Evolutionary conservation across 176 grass and related monocot species (phyloP).

Genomic region (Juncus effusus): DNA sequence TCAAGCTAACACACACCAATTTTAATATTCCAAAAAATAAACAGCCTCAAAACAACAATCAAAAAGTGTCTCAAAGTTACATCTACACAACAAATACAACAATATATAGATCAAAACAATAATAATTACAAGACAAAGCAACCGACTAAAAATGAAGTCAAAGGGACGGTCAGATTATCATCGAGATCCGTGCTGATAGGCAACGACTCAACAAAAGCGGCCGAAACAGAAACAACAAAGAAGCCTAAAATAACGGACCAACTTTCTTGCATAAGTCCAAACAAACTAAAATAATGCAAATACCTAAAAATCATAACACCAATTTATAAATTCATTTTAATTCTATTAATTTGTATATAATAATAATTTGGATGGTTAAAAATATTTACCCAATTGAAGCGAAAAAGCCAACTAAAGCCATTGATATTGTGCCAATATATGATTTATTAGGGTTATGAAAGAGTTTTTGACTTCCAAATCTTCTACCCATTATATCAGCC

Average conservation of each 20-base stretch:
- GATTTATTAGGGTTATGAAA: conserved; percentile 75
- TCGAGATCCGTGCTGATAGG: conserved; percentile 71
- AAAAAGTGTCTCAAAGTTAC: no score
- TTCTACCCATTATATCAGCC: conserved; percentile 80
- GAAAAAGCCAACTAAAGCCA: conserved; percentile 52
- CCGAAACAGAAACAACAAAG: conserved; percentile 40
- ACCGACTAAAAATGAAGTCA: conserved; percentile 36
- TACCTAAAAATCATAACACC: conserved; percentile 33
- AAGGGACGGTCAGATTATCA: conserved; percentile 73
- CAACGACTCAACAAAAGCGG: conserved; percentile 56
- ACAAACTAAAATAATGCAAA: conserved; percentile 71
- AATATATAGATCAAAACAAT: background rate
- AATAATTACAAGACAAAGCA: conserved; percentile 39
- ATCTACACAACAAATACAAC: background rate
- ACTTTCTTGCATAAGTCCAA: conserved; percentile 59
- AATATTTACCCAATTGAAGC: conserved; percentile 56
- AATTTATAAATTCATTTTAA: background rate
- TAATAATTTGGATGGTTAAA: background rate
- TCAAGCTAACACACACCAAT: no score
- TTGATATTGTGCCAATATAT: conserved; percentile 52
- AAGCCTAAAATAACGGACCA: conserved; percentile 46
- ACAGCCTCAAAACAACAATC: no score
- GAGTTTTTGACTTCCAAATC: conserved; percentile 53
- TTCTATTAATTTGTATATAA: no score
- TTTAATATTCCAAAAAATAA: no score